Percentiles rank a stretch among this genome's conserved stretches.
Conservation (phyloP, 495 filamentous ascomycete genomes). For the Gamarada debralockiae region DNA sequence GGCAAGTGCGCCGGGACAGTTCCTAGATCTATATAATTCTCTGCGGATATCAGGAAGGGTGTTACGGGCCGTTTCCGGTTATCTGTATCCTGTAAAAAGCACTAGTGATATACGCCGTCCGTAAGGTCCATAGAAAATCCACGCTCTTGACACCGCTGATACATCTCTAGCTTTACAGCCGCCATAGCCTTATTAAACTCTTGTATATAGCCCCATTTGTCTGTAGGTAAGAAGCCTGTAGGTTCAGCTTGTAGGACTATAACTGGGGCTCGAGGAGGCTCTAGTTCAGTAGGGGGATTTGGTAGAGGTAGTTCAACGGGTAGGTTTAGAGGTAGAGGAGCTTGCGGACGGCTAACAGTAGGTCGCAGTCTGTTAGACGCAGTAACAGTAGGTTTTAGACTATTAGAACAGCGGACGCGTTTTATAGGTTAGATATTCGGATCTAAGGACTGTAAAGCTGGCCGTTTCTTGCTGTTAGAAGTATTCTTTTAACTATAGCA, state of each 20-base stretch:
- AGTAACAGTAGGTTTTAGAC: too few relatives aligned
- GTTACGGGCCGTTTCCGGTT: background rate
- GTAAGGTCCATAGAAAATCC: background rate
- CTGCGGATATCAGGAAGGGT: background rate
- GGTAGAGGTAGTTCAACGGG: background rate
- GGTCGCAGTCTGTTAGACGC: too few relatives aligned
- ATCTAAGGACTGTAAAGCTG: background rate
- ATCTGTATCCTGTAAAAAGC: conserved; percentile 1
- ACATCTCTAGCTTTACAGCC: background rate
- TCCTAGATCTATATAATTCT: conserved; percentile 1
- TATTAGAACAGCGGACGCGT: background rate
- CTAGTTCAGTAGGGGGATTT: background rate
- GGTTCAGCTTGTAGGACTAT: background rate
- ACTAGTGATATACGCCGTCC: background rate
- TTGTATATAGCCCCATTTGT: background rate
- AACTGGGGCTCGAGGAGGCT: background rate
- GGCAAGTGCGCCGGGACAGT: background rate
- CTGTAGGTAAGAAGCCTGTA: background rate
- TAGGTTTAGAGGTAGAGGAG: background rate
- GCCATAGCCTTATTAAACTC: background rate
- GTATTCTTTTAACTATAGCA: too few relatives aligned
- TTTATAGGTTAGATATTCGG: background rate
- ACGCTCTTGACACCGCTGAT: background rate
- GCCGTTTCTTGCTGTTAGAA: background rate
- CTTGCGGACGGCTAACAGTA: too few relatives aligned